Evolutionary conservation across 1,284 basidiomycete genomes (phyloP), one percentile per base, ranked within the genome.

Genomic region (Marasmius oreades): DNA sequence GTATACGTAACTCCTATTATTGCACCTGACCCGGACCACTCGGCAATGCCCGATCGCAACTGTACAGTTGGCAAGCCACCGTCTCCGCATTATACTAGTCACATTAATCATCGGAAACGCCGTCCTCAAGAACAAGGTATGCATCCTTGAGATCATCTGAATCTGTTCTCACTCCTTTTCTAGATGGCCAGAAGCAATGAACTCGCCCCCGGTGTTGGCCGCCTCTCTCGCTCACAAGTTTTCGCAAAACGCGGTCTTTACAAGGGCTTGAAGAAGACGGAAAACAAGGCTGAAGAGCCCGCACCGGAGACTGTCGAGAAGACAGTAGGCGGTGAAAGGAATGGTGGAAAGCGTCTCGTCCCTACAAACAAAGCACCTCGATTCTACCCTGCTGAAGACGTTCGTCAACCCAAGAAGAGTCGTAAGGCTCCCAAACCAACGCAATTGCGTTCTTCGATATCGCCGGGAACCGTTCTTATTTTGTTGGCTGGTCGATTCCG

Each of bases 321-420:
- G 72, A 74, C 81, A 63, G 80, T 98, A 64, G 88, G 90, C 63
- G 95, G 95, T 65, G 90, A 86, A 69, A 95, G 93, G 81, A 98
- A 98, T 77, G 92, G 93, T 65, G 81, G 84, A 69, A 92, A 88
- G 71, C 93, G 96, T 74, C 76, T 90, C 60, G 84, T 95, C 69
- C 90, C 95, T 67, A 88, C 88, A 46, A 69, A 78, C 63, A 98
- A 98, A 79, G 95, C 94, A 52, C 82, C 92, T 56, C 92, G 93
- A 70, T 98, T 90, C 87, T 99, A 98, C 83, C 95, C 96, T 56
- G 92, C 94, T 63, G 96, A 99, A 75, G 96, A 98, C 73, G 88
- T 95, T 61, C 87, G 83, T 67, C 80, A 82, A 70, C 92, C 92
- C 71, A 97, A 96, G 84, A 90, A 90, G 77, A 90, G 84, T 74